Base-by-base conservation (phyloP, 2,329 filamentous ascomycete species). In the Aureobasidium leucospermi region DNA sequence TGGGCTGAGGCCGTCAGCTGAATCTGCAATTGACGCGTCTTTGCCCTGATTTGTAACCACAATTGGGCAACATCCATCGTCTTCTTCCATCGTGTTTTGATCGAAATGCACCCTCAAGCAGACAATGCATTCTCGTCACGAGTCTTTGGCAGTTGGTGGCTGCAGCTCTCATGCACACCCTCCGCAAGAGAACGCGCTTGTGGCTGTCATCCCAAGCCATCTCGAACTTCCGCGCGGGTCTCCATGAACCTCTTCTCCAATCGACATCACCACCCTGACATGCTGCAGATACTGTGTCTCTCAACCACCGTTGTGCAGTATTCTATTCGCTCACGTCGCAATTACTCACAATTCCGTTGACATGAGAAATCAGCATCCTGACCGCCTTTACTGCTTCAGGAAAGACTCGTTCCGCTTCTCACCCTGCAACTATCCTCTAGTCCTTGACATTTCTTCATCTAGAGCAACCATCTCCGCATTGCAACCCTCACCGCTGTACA, bases 111-210 rank as follows among this genome's bases (percentile, higher is more conserved):
- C 19, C 34, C 15, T 11, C 16, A 29, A 29, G 6, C 23, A 52
- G 13, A 28, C 32, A 10, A 31, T 57, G 32, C 42, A 38, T 57
- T 43, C 42, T 57, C 42, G 53, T 57, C 42, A 47, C 42, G 19
- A 36, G 29, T 19, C 32, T 38, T 23, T 28, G 42, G 47, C 53
- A 57, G 5, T 11, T 15, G 19, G 53, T 57, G 32, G 53, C 53
- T 57, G 53, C 53, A 47, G 53, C 42, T 36, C 36, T 13, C 42
- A 39, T 57, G 42, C 53, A 39, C 42, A 29, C 52, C 13, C 53
- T 57, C 53, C 42, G 53, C 53, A 56, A 36, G 13, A 6, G 11
- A 39, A n/a, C 53, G 53, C 53, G 42, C 53, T 47, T 57, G 53
- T 43, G 32, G 53, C 52, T 43, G 52, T 45, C 52, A 38, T 4